phyloP scores from a whole-genome alignment of 176 grass and related monocot species.

The Chrysopogon serrulatus region DNA sequence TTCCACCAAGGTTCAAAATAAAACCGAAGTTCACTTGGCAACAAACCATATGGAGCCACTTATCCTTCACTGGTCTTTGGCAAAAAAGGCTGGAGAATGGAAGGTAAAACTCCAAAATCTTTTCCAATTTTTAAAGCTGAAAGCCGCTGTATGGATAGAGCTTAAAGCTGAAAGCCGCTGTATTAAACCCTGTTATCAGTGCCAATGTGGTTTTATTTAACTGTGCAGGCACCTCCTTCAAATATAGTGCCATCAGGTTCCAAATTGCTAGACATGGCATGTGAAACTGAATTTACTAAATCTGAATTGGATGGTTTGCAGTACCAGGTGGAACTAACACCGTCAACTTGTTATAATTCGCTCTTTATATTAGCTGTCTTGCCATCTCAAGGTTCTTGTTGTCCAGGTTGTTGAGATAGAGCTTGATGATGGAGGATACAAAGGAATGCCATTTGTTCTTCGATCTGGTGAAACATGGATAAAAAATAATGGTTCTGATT shows the following conservation, averaged over 20 bases:
- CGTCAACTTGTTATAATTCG: background rate
- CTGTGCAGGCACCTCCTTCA: conserved; percentile 66
- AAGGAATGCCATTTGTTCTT: conserved; percentile 86
- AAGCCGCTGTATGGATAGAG: no score
- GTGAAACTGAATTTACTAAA: conserved; percentile 70
- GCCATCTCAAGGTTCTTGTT: conserved; percentile 18
- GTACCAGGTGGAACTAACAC: conserved; percentile 62
- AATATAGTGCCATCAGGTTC: conserved; percentile 65
- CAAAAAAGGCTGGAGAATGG: conserved; percentile 71
- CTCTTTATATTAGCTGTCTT: conserved; percentile 8
- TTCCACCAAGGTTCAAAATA: conserved; percentile 47
- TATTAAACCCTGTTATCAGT: conserved; percentile 9
- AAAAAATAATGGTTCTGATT: conserved; percentile 86
- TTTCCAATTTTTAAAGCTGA: background rate
- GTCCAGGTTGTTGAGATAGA: conserved; percentile 78
- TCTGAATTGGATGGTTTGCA: conserved; percentile 44
- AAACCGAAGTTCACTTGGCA: conserved; percentile 75
- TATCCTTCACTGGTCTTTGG: conserved; percentile 88
- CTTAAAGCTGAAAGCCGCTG: background rate
- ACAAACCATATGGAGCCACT: conserved; percentile 62
- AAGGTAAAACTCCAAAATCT: conserved; percentile 36
- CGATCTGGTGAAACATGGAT: conserved; percentile 76
- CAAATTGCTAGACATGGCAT: conserved; percentile 61
- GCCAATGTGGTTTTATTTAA: conserved; percentile 19
- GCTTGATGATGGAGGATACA: conserved; percentile 61